Conservation (phyloP, 225 moss, liverwort and hornwort genomes). For the Polytrichum commune region DNA sequence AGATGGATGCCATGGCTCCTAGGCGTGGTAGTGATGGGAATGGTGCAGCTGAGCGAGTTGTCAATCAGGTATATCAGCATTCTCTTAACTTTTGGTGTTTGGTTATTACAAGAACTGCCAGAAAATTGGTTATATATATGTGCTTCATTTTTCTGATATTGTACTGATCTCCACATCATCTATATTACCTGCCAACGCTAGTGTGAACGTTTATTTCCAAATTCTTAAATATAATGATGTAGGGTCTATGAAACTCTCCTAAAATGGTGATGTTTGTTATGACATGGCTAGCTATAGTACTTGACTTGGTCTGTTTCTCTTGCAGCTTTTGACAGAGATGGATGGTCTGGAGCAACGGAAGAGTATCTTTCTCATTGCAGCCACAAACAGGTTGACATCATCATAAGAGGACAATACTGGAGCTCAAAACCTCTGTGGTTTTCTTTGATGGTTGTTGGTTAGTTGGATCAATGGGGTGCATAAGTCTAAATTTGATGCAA, state of each 20-base stretch:
- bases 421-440: not conserved
- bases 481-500: too few relatives aligned
- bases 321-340: constrained; percentile 97
- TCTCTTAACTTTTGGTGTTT: not conserved
- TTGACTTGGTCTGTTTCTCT: not conserved
- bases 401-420: too few relatives aligned
- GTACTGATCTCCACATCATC: too few relatives aligned
- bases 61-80: constrained; percentile 72
- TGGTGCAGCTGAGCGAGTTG: constrained; percentile 96
- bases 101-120: too few relatives aligned
- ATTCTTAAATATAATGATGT: too few relatives aligned
- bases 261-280: too few relatives aligned
- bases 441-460: not conserved
- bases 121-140: too few relatives aligned
- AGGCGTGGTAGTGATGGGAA: constrained; percentile 97
- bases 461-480: not conserved
- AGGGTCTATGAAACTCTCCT: too few relatives aligned
- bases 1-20: constrained; percentile 99
- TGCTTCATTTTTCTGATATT: too few relatives aligned
- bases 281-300: too few relatives aligned
- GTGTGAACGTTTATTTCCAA: too few relatives aligned
- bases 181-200: too few relatives aligned
- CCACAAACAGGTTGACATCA: constrained; percentile 72
- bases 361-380: constrained; percentile 90
- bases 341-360: constrained; percentile 94